Conservation (phyloP, 495 filamentous ascomycete species). For the Immersiella caudata region DNA sequence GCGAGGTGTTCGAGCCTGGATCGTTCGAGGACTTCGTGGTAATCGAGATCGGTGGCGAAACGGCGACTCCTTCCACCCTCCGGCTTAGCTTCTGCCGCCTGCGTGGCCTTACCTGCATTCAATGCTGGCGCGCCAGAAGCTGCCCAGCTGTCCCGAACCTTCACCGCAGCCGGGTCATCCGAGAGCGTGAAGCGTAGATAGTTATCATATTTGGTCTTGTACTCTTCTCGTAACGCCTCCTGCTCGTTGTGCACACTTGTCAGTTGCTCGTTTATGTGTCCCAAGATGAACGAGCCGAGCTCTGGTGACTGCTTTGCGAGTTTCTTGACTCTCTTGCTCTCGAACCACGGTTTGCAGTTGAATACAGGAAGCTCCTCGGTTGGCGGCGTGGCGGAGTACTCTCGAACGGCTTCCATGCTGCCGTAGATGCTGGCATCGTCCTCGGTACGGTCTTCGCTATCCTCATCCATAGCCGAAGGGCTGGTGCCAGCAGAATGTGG, state of each 20-base stretch:
- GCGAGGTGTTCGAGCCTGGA: conserved; percentile 77
- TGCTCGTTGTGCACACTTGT: conserved; percentile 32
- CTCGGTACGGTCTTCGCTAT: conserved; percentile 62
- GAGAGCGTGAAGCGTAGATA: conserved; percentile 56
- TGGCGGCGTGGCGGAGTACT: conserved; percentile 53
- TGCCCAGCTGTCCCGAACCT: conserved; percentile 48
- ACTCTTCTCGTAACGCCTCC: conserved; percentile 34
- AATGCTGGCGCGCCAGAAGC: conserved; percentile 27
- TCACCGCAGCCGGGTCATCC: conserved; percentile 51
- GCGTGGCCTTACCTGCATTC: conserved; percentile 38
- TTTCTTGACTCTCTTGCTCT: conserved; percentile 42
- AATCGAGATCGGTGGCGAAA: conserved; percentile 68
- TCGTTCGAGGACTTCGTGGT: conserved; percentile 74
- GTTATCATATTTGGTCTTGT: conserved; percentile 48
- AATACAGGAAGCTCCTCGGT: conserved; percentile 50
- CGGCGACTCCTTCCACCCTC: conserved; percentile 60
- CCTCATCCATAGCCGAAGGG: conserved; percentile 35
- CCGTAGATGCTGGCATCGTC: conserved; percentile 61
- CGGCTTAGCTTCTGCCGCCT: conserved; percentile 57
- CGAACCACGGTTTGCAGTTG: conserved; percentile 45
- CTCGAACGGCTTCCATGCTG: conserved; percentile 48
- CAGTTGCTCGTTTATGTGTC: conserved; percentile 32
- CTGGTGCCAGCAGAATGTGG: conserved; percentile 23
- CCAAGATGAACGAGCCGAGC: conserved; percentile 41
- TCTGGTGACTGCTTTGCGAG: conserved; percentile 32